Conservation (phyloP, 495 filamentous ascomycete genomes). For the Talaromyces liani region DNA sequence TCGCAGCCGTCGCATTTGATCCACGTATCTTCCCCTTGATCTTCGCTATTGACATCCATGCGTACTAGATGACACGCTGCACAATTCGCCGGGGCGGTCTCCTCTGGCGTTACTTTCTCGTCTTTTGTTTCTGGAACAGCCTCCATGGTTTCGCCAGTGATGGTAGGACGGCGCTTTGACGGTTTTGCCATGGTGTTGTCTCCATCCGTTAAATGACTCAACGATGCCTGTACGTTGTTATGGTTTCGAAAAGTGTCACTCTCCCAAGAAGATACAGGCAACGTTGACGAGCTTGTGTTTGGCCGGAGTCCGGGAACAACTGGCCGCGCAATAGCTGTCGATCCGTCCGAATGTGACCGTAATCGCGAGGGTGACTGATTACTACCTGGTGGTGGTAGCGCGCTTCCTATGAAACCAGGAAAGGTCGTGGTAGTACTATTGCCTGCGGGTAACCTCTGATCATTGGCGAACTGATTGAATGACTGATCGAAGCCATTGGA, state of each 20-base stretch:
- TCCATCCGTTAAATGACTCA: slow-evolving; percentile 1
- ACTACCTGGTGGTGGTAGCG: slow-evolving; percentile 11
- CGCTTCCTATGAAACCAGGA: slow-evolving; percentile 2
- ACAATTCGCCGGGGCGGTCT: slow-evolving; percentile 37
- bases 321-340: slow-evolving; percentile 32
- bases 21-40: slow-evolving; percentile 53
- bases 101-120: slow-evolving; percentile 18
- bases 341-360: slow-evolving; percentile 41
- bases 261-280: slow-evolving; percentile 32
- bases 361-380: slow-evolving; percentile 28
- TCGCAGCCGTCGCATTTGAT: slow-evolving; percentile 72
- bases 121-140: slow-evolving; percentile 12
- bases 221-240: slow-evolving; percentile 7
- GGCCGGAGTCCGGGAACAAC: slow-evolving; percentile 30
- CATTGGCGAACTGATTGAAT: slow-evolving; percentile 18
- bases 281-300: slow-evolving; percentile 34
- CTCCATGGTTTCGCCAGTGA: neutral
- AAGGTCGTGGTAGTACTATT: slow-evolving; percentile 14
- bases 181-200: neutral
- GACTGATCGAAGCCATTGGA: slow-evolving; percentile 31
- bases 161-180: neutral
- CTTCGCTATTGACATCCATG: slow-evolving; percentile 37
- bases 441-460: slow-evolving; percentile 16
- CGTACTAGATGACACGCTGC: slow-evolving; percentile 43
- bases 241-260: slow-evolving; percentile 2